Evolutionary conservation across 805 yeast genomes (phyloP).

Genomic region (Myxozyma neotropica): DNA sequence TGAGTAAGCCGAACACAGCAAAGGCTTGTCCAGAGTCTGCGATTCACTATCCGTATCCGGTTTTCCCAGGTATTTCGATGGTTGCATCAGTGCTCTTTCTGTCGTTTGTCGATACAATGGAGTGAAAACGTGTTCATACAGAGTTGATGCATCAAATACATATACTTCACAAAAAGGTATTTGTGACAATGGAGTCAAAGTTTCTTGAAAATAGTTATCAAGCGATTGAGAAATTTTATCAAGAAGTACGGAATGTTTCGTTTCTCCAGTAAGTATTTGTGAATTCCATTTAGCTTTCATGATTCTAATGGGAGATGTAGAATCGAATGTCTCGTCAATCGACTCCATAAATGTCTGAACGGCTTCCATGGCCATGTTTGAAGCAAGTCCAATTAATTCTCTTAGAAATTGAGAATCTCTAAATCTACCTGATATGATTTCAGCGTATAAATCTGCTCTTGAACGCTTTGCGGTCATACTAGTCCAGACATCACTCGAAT

Average conservation of each 20-base stretch:
- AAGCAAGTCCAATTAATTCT: neutral
- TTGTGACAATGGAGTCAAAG: conserved; percentile 9
- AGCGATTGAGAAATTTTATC: conserved; percentile 8
- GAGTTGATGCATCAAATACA: conserved; percentile 14
- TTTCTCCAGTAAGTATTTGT: neutral
- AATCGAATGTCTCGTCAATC: conserved; percentile 3
- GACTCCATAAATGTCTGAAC: neutral
- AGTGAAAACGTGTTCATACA: conserved; percentile 10
- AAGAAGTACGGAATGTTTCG: conserved; percentile 10
- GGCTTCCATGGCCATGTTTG: conserved; percentile 10
- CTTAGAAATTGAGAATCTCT: conserved; percentile 2
- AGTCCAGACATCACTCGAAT: neutral
- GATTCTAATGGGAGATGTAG: neutral
- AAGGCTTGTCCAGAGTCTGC: neutral
- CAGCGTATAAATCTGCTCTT: conserved; percentile 18
- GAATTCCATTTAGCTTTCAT: conserved; percentile 17
- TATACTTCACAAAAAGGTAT: conserved; percentile 26
- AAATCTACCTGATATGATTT: conserved; percentile 17
- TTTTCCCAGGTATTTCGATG: conserved; percentile 9
- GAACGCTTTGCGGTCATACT: neutral
- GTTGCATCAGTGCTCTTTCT: conserved; percentile 20
- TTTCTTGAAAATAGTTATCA: neutral
- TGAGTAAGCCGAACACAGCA: conserved; percentile 20
- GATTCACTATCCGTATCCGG: neutral
- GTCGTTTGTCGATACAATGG: conserved; percentile 20